These are phyloP conservation scores for Peronospora destructor DNA, from an alignment of 352 stramenopile species.

Conservation along the genomic window DNA sequence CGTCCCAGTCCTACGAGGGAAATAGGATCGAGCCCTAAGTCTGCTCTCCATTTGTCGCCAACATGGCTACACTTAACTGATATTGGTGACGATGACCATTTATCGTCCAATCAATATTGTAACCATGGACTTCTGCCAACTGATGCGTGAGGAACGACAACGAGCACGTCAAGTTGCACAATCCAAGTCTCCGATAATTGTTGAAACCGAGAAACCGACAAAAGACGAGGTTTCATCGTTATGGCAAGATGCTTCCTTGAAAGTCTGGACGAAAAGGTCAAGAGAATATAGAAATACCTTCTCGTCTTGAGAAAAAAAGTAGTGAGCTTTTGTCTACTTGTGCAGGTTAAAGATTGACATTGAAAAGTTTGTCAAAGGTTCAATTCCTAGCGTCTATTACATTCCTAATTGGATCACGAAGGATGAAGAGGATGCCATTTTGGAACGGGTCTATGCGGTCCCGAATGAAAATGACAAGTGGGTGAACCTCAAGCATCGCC, in stretches of 20 bases:
- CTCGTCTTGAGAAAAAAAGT: too few species aligned
- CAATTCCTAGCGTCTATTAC: constrained; percentile 48
- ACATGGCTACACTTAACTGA: not conserved
- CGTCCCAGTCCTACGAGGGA: too few species aligned
- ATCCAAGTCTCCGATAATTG: not conserved
- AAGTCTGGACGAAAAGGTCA: constrained; percentile 29
- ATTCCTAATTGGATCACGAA: constrained; percentile 57
- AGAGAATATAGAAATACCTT: not conserved
- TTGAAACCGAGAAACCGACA: not conserved
- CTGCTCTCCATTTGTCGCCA: too few species aligned
- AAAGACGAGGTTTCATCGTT: not conserved
- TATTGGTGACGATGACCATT: not conserved
- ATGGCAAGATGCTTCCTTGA: constrained; percentile 14
- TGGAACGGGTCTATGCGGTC: constrained; percentile 48
- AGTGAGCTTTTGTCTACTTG: not conserved
- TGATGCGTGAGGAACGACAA: constrained; percentile 46
- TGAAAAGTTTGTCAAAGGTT: constrained; percentile 24
- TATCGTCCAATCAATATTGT: constrained; percentile 11
- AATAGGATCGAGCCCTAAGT: too few species aligned
- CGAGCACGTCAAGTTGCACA: constrained; percentile 25
- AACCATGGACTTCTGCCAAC: constrained; percentile 47
- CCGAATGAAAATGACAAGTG: constrained; percentile 31
- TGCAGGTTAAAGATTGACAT: constrained; percentile 30
- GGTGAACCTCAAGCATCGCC: constrained; percentile 57
- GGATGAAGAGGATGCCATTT: constrained; percentile 48